Conservation (phyloP, 1,139 yeast genomes). For the Geotrichum citri-aurantii region DNA sequence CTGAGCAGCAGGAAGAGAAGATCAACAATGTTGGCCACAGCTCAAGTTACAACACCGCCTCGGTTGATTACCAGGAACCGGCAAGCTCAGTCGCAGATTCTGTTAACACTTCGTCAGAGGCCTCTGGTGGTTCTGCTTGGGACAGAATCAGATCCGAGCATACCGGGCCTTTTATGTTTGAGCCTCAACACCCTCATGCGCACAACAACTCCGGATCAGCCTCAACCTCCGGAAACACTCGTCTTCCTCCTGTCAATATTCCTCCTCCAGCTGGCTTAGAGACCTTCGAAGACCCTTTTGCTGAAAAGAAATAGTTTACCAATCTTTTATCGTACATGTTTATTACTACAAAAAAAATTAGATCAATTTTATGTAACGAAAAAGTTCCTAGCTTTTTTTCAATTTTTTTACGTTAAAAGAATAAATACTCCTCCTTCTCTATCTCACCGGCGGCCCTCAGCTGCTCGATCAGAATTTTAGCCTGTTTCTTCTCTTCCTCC, state of each 20-base stretch:
- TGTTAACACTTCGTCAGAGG: neutral
- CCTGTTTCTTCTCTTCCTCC: slow-evolving; percentile 42
- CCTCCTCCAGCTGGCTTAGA: slow-evolving; percentile 1
- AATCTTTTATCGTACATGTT: neutral
- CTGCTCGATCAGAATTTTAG: slow-evolving; percentile 39
- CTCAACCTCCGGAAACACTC: neutral
- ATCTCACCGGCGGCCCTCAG: slow-evolving; percentile 19
- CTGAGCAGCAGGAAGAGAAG: neutral
- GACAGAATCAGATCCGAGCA: slow-evolving; percentile 18
- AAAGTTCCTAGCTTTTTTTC: no score
- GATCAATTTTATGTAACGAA: no score
- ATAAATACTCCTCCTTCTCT: slow-evolving; percentile 16
- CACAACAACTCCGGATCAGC: neutral
- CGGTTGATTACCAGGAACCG: neutral
- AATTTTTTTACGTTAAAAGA: slow-evolving; percentile 2
- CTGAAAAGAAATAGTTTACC: slow-evolving; percentile 8
- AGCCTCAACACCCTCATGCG: slow-evolving; percentile 16
- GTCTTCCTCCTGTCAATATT: neutral
- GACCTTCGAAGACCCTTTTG: slow-evolving; percentile 12
- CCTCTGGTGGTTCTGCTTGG: slow-evolving; percentile 12
- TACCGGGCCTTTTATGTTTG: slow-evolving; percentile 14
- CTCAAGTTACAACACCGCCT: neutral
- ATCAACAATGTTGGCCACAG: slow-evolving; percentile 1
- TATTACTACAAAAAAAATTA: neutral
- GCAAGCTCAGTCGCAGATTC: slow-evolving; percentile 1